phyloP scores from a whole-genome alignment of 1,284 basidiomycete species.

The Irpex lacteus region DNA sequence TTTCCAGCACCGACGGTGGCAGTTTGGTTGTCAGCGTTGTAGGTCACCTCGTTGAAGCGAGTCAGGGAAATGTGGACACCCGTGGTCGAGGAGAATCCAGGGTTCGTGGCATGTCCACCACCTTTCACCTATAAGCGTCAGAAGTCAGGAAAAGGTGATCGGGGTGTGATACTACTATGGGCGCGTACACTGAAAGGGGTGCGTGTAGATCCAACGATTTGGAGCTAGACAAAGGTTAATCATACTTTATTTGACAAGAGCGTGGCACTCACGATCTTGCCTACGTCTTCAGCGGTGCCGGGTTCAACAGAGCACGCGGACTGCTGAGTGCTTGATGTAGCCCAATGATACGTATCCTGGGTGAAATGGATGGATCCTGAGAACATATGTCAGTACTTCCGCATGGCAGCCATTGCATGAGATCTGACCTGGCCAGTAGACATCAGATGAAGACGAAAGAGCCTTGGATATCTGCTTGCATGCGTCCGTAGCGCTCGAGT shows the following conservation, averaged over 20 bases:
- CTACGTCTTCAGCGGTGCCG: constrained; percentile 27
- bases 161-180: not conserved
- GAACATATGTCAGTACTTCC: no score
- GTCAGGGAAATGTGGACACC: constrained; percentile 51
- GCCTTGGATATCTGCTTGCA: constrained; percentile 22
- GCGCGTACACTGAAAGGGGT: constrained; percentile 38
- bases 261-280: constrained; percentile 21
- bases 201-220: constrained; percentile 37
- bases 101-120: constrained; percentile 46
- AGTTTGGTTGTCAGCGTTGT: constrained; percentile 28
- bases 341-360: constrained; percentile 29
- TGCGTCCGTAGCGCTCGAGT: not conserved
- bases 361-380: constrained; percentile 13
- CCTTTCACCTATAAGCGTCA: constrained; percentile 39
- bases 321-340: constrained; percentile 24
- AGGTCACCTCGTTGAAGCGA: constrained; percentile 39
- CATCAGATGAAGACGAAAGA: constrained; percentile 27
- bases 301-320: constrained; percentile 22
- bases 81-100: constrained; percentile 47
- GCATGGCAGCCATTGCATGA: not conserved
- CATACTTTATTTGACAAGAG: not conserved
- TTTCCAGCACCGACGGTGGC: constrained; percentile 46
- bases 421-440: constrained; percentile 32
- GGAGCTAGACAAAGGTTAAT: constrained; percentile 29
- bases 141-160: not conserved